Base-by-base conservation (phyloP, 352 stramenopile species). In the Blastocystis sp. region DNA sequence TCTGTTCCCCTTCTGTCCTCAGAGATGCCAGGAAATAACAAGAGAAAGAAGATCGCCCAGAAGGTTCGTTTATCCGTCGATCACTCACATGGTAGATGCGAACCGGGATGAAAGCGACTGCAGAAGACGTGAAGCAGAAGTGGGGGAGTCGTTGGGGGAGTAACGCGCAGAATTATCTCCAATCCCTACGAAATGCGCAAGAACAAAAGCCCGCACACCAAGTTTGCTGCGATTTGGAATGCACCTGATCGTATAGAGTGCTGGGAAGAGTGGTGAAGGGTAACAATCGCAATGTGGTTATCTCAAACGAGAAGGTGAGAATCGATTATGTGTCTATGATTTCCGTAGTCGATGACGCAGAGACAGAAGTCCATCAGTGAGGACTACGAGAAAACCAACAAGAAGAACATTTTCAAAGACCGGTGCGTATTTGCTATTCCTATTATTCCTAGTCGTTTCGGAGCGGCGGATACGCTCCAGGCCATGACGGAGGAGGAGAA, bases 401-500 rank as follows among this genome's bases (percentile, higher is more conserved):
- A 88, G 43, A 88, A 88, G 60, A 88, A 88, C 38, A 48, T 88
- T 23, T 88, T 88, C 34, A 88, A 88, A 61, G 78, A 88, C 60
- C 78, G 78, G 78, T 88, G n/a, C 7, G 41, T 78, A 45, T 60
- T 52, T 21, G 7, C 2, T 74, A 2, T 34, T 76, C 7, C n/a
- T 79, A 19, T 88, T 7, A 88, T 61, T n/a, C 0, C 4, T 88
- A 88, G 78, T 3, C 78, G 78, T 88, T 88, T 88, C 38, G 78
- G 78, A 14, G 60, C 64, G 34, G 67, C 64, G 38, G 78, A 88
- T 23, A 79, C 60, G 14, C 11, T 84, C 9, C 56, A 84, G 34
- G 19, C 78, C n/a, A 70, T 76, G 28, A 88, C 64, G 11, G 78
- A 76, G 34, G 78, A 88, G 34, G 56, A 88, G 64, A 88, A 88